These are phyloP conservation scores for Haberlea rhodopensis DNA, from an alignment of 257 asterid species.

Conservation along the genomic window DNA sequence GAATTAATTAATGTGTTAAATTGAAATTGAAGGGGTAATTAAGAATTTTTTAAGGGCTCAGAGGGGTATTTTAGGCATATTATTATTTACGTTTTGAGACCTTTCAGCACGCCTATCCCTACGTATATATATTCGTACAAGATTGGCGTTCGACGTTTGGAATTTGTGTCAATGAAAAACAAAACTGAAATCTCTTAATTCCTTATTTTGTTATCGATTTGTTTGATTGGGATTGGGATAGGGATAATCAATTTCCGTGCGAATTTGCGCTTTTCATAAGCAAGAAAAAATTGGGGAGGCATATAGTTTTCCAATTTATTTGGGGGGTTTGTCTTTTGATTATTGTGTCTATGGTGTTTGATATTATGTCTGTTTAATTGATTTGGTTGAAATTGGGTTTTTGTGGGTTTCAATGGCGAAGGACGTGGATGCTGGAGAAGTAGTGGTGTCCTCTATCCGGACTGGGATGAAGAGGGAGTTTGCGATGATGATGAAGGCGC, in stretches of 20 bases:
- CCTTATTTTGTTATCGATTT: neutral
- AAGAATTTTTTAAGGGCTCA: no score
- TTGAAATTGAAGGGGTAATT: no score
- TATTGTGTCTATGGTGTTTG: conserved; percentile 8
- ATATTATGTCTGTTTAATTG: conserved; percentile 24
- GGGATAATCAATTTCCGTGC: neutral
- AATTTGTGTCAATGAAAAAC: neutral
- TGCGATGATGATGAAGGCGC: conserved; percentile 70
- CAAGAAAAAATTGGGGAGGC: neutral
- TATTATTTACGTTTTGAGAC: neutral
- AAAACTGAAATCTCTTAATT: neutral
- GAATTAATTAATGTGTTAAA: no score
- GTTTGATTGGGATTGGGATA: neutral
- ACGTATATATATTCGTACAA: neutral
- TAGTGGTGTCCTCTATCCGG: conserved; percentile 59
- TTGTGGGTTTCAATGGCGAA: conserved; percentile 31
- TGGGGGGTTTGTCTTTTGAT: neutral
- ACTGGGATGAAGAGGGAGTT: conserved; percentile 88
- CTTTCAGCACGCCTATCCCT: neutral
- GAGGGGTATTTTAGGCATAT: neutral
- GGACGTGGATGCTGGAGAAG: conserved; percentile 48
- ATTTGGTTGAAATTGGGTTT: conserved; percentile 16
- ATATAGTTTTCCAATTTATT: no score
- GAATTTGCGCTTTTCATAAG: no score
- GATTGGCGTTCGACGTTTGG: neutral